Evolutionary conservation across 345 rosid genomes (phyloP), one percentile per base, ranked within the genome.

Genomic region (Leavenworthia alabamica): DNA sequence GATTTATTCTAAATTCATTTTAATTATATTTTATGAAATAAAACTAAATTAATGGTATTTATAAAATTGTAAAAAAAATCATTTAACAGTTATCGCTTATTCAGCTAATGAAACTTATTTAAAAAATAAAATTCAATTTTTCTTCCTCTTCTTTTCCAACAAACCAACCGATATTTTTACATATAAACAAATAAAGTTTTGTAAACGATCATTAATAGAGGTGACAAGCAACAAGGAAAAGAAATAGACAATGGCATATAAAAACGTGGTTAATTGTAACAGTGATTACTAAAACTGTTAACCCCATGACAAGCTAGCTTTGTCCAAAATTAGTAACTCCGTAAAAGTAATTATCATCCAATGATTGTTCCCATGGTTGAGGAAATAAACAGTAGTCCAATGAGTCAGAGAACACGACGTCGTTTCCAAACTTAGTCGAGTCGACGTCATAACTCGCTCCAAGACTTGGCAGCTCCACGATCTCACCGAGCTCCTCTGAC

Each of bases 391-490:
- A 77, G 7, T 73, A 75, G 16, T 72, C 88, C 16, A 73, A 37
- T 3, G 83, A 69, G 75, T 84, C 82, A 45, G 66, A 40, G 39
- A 73, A 79, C 27, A 81, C 83, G 0, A 85, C 79, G 72, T 83
- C 82, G 19, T 45, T 73, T 32, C 69, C 66, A 61, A 76, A 23
- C 15, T 44, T 73, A 19, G 66, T 33, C 4, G 81, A 68, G 39
- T 57, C 28, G 1, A 26, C 32, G 31, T 80, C 78, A 27, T 64
- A 82, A 65, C 77, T 72, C 29, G 81, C 45, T 24, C 74, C 93
- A 4, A 90, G 71, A 58, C 80, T 81, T 27, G 98, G 98, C 37
- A 91, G 49, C 78, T 91, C 88, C 14, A 88, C 84, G 20, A 91
- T 88, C 80, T 91, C 87, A 28, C 78, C 71, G 14, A 91, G 66